phyloP scores from a whole-genome alignment of 306 rosid genomes.

The Delonix regia region DNA sequence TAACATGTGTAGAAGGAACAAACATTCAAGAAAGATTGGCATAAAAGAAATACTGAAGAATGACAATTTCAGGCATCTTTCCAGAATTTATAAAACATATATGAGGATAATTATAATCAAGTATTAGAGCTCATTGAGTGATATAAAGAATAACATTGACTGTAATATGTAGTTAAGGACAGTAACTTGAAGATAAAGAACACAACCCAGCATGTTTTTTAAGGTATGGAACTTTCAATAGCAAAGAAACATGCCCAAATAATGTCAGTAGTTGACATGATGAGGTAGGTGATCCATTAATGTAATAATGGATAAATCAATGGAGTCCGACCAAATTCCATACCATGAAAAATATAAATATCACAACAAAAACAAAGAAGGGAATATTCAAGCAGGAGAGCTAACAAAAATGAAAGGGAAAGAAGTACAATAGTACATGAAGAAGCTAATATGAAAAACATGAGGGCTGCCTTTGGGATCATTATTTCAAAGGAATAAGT shows the following conservation, averaged over 20 bases:
- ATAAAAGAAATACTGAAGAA: not conserved
- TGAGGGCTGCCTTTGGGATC: not conserved
- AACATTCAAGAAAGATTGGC: not conserved
- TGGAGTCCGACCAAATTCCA: not conserved
- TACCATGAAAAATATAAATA: not conserved
- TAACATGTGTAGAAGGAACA: not conserved
- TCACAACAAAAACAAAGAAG: not conserved
- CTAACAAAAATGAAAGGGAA: not conserved
- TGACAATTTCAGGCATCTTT: not conserved
- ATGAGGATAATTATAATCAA: not conserved
- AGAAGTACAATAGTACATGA: not conserved
- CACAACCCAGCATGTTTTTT: not conserved
- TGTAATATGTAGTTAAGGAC: not conserved
- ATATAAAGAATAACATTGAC: not conserved
- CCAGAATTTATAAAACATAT: not conserved
- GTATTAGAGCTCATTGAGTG: not conserved
- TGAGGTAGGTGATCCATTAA: not conserved
- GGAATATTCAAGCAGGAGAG: constrained; percentile 13
- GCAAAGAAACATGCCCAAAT: not conserved
- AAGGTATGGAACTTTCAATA: not conserved
- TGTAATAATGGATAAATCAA: not conserved
- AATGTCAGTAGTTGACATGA: not conserved
- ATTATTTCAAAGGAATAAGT: not conserved
- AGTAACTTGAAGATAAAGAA: not conserved
- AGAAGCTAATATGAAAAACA: not conserved